These are phyloP conservation scores for Pichia sp. DNA, from an alignment of 1,139 yeast species.

Conservation along the genomic window DNA sequence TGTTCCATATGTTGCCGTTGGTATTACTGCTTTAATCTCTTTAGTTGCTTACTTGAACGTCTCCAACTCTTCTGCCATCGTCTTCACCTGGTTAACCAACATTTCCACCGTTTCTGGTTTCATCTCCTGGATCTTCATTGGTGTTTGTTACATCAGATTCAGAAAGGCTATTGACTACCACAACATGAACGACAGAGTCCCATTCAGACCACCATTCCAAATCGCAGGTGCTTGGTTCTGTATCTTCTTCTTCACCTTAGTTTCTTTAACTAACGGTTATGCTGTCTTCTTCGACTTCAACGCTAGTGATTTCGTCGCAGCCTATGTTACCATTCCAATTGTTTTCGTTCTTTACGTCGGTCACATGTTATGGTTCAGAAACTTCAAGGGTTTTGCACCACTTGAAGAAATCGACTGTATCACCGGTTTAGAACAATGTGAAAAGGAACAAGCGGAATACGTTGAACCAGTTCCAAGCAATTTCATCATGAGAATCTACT, in stretches of 20 bases:
- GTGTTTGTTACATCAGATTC: constrained; percentile 50
- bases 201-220: constrained; percentile 44
- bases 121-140: constrained; percentile 42
- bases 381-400: constrained; percentile 34
- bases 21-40: constrained; percentile 36
- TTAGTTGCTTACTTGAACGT: constrained; percentile 35
- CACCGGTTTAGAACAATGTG: constrained; percentile 43
- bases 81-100: constrained; percentile 40
- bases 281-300: constrained; percentile 43
- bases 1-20: constrained; percentile 41
- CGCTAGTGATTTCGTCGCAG: constrained; percentile 54
- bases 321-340: constrained; percentile 60
- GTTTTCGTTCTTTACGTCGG: constrained; percentile 46
- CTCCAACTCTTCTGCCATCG: constrained; percentile 30
- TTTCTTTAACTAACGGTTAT: constrained; percentile 56
- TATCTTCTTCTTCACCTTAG: constrained; percentile 40
- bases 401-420: constrained; percentile 43
- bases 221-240: constrained; percentile 46
- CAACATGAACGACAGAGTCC: constrained; percentile 43
- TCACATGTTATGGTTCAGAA: constrained; percentile 35
- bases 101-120: constrained; percentile 46
- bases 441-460: constrained; percentile 38
- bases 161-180: constrained; percentile 50
- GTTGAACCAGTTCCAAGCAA: constrained; percentile 38
- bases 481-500: constrained; percentile 38